phyloP scores from a whole-genome alignment of 2,329 filamentous ascomycete species.

The Microcyclospora tardicrescens region DNA sequence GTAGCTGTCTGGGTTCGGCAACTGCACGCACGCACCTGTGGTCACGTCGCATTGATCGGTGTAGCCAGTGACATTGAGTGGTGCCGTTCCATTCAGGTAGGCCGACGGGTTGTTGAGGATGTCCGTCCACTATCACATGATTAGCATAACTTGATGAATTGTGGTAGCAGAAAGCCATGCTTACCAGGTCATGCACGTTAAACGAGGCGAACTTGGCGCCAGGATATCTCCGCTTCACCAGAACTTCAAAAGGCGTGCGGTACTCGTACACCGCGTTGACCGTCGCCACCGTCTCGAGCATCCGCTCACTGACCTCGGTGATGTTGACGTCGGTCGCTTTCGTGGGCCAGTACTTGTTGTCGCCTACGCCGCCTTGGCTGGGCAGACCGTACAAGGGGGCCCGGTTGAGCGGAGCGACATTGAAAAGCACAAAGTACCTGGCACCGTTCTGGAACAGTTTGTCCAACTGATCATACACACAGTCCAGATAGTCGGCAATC shows the following conservation, averaged over 20 bases:
- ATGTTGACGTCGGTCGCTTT: conserved; percentile 31
- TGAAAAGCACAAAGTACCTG: conserved; percentile 60
- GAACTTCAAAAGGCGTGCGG: conserved; percentile 35
- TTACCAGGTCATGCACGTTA: conserved; percentile 49
- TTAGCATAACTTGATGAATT: background rate
- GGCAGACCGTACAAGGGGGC: conserved; percentile 51
- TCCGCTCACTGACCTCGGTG: conserved; percentile 38
- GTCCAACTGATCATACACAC: conserved; percentile 52
- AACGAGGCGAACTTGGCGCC: conserved; percentile 52
- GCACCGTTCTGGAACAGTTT: conserved; percentile 52
- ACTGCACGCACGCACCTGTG: conserved; percentile 29
- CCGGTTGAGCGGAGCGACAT: conserved; percentile 53
- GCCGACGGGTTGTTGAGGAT: conserved; percentile 47
- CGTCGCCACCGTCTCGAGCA: conserved; percentile 38
- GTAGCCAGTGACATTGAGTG: conserved; percentile 48
- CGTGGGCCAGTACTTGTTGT: conserved; percentile 35
- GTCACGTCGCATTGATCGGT: conserved; percentile 41
- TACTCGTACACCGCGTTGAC: conserved; percentile 42
- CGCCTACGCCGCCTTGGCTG: conserved; percentile 30
- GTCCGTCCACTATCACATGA: conserved; percentile 39
- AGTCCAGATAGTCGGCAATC: conserved; percentile 53
- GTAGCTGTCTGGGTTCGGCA: conserved; percentile 43
- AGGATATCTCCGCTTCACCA: conserved; percentile 31
- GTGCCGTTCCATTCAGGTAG: conserved; percentile 50
- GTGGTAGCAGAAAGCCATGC: conserved; percentile 7